Percentiles rank a stretch among this genome's conserved stretches.
These are phyloP conservation scores for Fermentozyma sake DNA, from an alignment of 1,139 yeast genomes.

Conservation along the genomic window DNA sequence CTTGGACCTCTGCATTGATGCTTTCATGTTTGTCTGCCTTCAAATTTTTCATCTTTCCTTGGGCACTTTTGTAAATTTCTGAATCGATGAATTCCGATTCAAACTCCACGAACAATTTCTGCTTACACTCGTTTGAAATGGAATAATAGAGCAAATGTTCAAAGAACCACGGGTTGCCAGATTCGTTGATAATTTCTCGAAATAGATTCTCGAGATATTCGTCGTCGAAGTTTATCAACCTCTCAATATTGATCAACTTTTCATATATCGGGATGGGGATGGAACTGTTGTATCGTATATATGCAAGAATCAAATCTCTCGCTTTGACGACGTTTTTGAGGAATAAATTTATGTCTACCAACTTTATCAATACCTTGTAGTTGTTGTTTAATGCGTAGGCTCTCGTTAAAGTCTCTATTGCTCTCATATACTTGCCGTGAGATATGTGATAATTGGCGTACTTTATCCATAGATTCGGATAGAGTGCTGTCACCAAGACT, in stretches of 20 bases:
- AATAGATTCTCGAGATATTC: constrained; percentile 23
- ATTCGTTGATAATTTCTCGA: constrained; percentile 18
- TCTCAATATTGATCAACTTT: constrained; percentile 37
- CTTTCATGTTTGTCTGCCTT: constrained; percentile 1
- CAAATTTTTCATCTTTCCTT: constrained; percentile 3
- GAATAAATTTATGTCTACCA: constrained; percentile 37
- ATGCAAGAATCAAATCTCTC: constrained; percentile 29
- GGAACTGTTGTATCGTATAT: constrained; percentile 23
- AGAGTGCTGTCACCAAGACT: constrained; percentile 46
- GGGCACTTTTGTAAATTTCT: constrained; percentile 5
- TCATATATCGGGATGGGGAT: constrained; percentile 31
- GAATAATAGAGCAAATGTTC: constrained; percentile 9
- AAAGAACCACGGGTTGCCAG: constrained; percentile 20
- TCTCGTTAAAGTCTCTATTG: constrained; percentile 32
- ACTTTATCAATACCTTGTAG: constrained; percentile 24
- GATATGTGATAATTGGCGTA: constrained; percentile 46
- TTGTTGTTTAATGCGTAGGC: constrained; percentile 26
- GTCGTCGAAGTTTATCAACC: constrained; percentile 19
- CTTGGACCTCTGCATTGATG: background rate
- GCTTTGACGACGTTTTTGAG: constrained; percentile 30
- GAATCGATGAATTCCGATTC: constrained; percentile 8
- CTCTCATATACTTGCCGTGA: constrained; percentile 23
- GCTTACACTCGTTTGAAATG: constrained; percentile 8
- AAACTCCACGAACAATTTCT: constrained; percentile 9
- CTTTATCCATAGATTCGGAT: constrained; percentile 59